A percentile compares a stretch with the other conserved stretches of the same genome.
Conservation (phyloP, 2,329 filamentous ascomycete species). For the Endothia cerciana region DNA sequence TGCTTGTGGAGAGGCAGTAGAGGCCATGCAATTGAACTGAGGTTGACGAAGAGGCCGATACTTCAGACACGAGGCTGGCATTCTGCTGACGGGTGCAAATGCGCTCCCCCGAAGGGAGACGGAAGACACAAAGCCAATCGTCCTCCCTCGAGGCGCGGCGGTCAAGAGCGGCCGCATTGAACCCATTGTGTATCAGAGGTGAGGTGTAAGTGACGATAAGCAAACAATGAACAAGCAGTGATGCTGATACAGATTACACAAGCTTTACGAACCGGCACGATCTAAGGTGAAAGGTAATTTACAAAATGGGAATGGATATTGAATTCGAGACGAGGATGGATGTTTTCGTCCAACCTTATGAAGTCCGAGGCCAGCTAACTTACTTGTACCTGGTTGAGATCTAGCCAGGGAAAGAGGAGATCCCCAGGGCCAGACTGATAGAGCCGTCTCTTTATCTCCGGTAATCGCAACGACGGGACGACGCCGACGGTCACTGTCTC, state of each 20-base stretch:
- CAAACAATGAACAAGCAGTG: not conserved
- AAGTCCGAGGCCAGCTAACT: not conserved
- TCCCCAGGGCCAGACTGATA: not conserved
- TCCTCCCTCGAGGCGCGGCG: conserved; percentile 4
- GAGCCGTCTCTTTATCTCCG: conserved; percentile 27
- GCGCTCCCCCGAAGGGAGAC: conserved; percentile 8
- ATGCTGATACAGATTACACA: not conserved
- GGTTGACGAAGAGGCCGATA: conserved; percentile 28
- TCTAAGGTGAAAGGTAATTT: not conserved
- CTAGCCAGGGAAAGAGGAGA: conserved; percentile 7
- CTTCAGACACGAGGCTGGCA: conserved; percentile 22
- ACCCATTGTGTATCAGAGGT: conserved; percentile 19
- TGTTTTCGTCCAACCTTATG: conserved; percentile 3
- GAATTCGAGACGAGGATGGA: conserved; percentile 3
- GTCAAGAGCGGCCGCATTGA: conserved; percentile 24
- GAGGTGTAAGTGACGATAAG: not conserved
- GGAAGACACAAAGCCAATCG: conserved; percentile 18
- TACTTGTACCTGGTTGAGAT: conserved; percentile 7
- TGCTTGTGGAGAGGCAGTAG: conserved; percentile 16
- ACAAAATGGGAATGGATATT: not conserved
- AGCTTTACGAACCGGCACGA: not conserved
- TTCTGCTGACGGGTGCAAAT: conserved; percentile 18
- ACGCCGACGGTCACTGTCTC: not conserved
- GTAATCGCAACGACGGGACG: conserved; percentile 23
- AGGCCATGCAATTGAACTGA: conserved; percentile 27